Conservation (phyloP, 306 rosid genomes). For the Pyrus bretschneideri region DNA sequence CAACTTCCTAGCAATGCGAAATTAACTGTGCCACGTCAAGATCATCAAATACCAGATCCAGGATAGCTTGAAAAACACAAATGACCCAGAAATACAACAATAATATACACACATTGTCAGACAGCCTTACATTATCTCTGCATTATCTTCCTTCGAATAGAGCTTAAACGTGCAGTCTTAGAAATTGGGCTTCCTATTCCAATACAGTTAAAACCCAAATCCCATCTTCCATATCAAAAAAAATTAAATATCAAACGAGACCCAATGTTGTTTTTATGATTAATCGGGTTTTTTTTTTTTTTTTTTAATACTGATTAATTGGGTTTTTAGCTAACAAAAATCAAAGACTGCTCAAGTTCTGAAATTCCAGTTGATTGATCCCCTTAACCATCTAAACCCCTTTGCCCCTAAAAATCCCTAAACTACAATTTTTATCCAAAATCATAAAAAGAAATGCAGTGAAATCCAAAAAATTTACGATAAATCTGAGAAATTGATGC, state of each 20-base stretch:
- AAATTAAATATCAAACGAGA: not conserved
- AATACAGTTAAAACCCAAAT: not conserved
- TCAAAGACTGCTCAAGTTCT: not conserved
- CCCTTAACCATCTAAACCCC: not conserved
- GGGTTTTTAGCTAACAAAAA: not conserved
- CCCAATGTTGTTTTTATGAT: not conserved
- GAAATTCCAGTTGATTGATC: not conserved
- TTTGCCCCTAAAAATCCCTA: not conserved
- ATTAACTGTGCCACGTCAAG: slow-evolving; percentile 7
- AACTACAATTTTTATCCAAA: not conserved
- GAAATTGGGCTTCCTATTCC: not conserved
- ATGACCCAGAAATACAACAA: not conserved
- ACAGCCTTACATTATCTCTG: not conserved
- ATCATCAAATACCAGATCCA: slow-evolving; percentile 13
- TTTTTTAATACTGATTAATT: not conserved
- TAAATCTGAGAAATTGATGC: not conserved
- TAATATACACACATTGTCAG: not conserved
- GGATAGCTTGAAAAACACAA: not conserved
- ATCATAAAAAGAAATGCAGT: not conserved
- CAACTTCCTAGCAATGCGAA: slow-evolving; percentile 18
- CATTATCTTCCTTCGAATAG: not conserved
- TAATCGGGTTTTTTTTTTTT: not conserved
- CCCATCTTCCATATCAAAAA: not conserved
- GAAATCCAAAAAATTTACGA: not conserved
- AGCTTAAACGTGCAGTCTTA: not conserved